Evolutionary conservation across 1,139 yeast genomes (phyloP), one percentile per base, ranked within the genome.

Genomic region (Diutina catenulata): DNA sequence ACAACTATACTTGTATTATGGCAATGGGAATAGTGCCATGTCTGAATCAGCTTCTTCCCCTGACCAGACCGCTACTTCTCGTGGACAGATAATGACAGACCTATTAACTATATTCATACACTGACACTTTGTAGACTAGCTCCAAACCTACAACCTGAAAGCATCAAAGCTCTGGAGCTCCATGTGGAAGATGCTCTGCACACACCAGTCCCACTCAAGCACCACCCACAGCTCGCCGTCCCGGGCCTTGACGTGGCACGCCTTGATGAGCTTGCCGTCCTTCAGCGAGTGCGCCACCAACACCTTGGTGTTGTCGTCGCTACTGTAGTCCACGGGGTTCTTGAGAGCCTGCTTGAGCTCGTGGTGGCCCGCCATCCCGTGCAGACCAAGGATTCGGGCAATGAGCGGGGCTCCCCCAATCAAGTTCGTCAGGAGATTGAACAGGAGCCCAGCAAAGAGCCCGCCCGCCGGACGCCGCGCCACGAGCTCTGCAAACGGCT

Each of bases 191-290:
- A 79, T 73, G 36, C 76, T 64, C 40, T 65, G 58, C 8, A 78
- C 77, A 42, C 80, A 70, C 81, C 82, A 76, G 41, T 77, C 75
- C 86, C 86, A 78, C 43, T 75, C 80, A 8, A 77, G 65, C 2
- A 72, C 60, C 5, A 51, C 49, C 8, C 50, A 57, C 3, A 53
- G 58, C 4, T 53, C 48, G 15, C 62, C 14, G 5, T n/a, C n/a
- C 11, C 14, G 19, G 10, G 10, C n/a, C 11, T 31, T 31, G 5
- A 18, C 18, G 15, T 21, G n/a, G 25, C 20, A 45, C 9, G 58
- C 40, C 22, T 59, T 57, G 10, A 66, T 64, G 36, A 70, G 51
- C 28, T 71, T 69, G 5, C 62, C 51, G 44, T 73, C 77, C 39
- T 68, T 66, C 2, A 52, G 47, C 39, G 55, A 62, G 44, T 72